phyloP scores from a whole-genome alignment of 805 yeast species.

The Myxozyma sirexii region DNA sequence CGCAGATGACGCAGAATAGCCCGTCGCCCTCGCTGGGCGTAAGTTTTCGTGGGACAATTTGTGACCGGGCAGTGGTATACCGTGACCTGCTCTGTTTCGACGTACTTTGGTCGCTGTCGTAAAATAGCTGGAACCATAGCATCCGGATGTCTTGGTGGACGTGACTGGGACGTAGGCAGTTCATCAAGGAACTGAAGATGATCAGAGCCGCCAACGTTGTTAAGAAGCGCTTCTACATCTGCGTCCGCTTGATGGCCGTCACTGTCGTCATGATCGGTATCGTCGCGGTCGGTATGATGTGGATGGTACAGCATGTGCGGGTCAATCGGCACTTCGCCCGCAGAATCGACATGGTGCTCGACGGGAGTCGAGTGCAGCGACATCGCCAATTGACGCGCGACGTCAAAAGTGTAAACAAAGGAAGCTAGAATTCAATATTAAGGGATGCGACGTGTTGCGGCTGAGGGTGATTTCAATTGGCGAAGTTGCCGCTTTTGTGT shows the following conservation, averaged over 20 bases:
- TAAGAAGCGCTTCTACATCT: not conserved
- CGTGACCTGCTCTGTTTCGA: slow-evolving; percentile 27
- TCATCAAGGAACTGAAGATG: slow-evolving; percentile 5
- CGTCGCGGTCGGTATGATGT: not conserved
- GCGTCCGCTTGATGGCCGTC: no score
- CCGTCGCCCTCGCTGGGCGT: slow-evolving; percentile 33
- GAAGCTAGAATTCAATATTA: not conserved
- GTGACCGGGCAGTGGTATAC: slow-evolving; percentile 33
- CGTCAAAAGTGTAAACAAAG: not conserved
- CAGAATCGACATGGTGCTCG: not conserved
- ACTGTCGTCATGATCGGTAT: not conserved
- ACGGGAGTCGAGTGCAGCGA: slow-evolving; percentile 1
- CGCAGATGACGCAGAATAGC: slow-evolving; percentile 30
- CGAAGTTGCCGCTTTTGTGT: slow-evolving; percentile 10
- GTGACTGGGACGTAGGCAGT: slow-evolving; percentile 12
- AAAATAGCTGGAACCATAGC: slow-evolving; percentile 13
- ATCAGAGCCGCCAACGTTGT: not conserved
- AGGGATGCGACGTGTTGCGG: not conserved
- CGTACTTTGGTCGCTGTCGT: slow-evolving; percentile 8
- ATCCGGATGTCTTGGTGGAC: slow-evolving; percentile 12
- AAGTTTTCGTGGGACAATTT: slow-evolving; percentile 23
- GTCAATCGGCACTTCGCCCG: slow-evolving; percentile 19
- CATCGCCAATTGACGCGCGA: not conserved
- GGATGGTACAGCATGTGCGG: slow-evolving; percentile 23
- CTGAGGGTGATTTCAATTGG: slow-evolving; percentile 5